Percentiles rank a stretch among this genome's conserved stretches.
Conservation (phyloP, 805 yeast genomes). For the Candida sanyiensis region DNA sequence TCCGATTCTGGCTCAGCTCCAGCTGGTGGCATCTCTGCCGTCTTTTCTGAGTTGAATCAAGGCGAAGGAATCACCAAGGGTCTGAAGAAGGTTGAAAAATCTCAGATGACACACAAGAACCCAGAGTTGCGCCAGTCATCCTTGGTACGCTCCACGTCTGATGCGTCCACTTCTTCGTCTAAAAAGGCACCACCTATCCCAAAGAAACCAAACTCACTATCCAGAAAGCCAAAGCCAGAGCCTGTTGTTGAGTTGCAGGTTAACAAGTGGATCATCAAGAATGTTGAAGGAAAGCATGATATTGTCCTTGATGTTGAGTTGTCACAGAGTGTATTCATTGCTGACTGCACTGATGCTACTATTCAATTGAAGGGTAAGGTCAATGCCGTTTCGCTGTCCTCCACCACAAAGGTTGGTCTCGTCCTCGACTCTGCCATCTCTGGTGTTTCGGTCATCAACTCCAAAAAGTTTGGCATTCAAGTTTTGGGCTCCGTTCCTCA, state of each 20-base stretch:
- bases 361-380: slow-evolving; percentile 87
- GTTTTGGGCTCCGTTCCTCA: slow-evolving; percentile 77
- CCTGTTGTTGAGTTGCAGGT: slow-evolving; percentile 73
- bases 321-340: slow-evolving; percentile 86
- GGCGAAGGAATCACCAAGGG: slow-evolving; percentile 83
- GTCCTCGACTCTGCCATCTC: slow-evolving; percentile 82
- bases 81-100: slow-evolving; percentile 85
- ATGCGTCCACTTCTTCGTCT: slow-evolving; percentile 20
- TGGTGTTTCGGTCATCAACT: slow-evolving; percentile 83
- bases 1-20: slow-evolving; percentile 22
- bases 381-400: slow-evolving; percentile 77
- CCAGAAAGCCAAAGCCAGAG: slow-evolving; percentile 45
- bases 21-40: slow-evolving; percentile 70
- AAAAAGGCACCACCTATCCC: slow-evolving; percentile 63
- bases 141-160: slow-evolving; percentile 29
- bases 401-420: slow-evolving; percentile 65
- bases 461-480: slow-evolving; percentile 77
- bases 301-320: slow-evolving; percentile 71
- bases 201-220: slow-evolving; percentile 68
- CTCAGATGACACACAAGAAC: slow-evolving; percentile 91
- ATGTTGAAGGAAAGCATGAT: slow-evolving; percentile 59
- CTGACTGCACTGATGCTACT: slow-evolving; percentile 68
- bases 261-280: slow-evolving; percentile 85
- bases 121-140: slow-evolving; percentile 66
- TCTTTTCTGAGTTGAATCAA: slow-evolving; percentile 82